Base-by-base conservation (phyloP, 768 basidiomycete genomes). In the Tremella fuciformis region DNA sequence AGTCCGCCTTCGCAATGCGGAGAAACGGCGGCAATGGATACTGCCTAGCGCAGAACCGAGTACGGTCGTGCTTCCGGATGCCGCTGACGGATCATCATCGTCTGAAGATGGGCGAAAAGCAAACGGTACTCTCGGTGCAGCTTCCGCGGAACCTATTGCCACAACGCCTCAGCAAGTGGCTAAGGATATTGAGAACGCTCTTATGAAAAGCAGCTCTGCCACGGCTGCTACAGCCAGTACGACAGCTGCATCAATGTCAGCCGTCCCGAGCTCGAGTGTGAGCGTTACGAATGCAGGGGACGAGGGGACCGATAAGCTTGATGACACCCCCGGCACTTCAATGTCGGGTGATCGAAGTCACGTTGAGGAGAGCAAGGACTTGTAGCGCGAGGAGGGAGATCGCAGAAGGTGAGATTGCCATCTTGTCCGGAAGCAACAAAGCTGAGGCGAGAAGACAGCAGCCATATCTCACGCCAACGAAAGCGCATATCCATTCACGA, bases 1-100 rank as follows among this genome's bases (percentile, higher is more conserved):
- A 39, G 88, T 88, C 21, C 83, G 91, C 26, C 84, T 89, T 82
- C 78, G 79, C 8, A 79, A 80, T 1, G 72, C 76, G 1, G 79
- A 78, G 18, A 89, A 88, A 11, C 34, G n/a, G 87, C 80, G 83
- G 65, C 71, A 78, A 60, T 87, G 81, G 71, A 78, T 86, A 39
- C 73, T 86, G 22, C 88, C 88, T 41, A 82, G 83, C 65, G 88
- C 89, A 1, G 75, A 78, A 26, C 70, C 66, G 54, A 46, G 42
- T 15, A 46, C n/a, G 4, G 22, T 46, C n/a, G n/a, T 22, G n/a
- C 42, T 22, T 22, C 42, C 22, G 6, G 42, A 46, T 4, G 42
- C 8, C 7, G 6, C 4, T 4, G 42, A 22, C 22, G 42, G 22
- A 46, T 6, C 42, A 11, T 34, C 29, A 6, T 34, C 29, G 4